Evolutionary conservation across 1,284 basidiomycete genomes (phyloP).

Genomic region (Cutaneotrichosporon mucoides): DNA sequence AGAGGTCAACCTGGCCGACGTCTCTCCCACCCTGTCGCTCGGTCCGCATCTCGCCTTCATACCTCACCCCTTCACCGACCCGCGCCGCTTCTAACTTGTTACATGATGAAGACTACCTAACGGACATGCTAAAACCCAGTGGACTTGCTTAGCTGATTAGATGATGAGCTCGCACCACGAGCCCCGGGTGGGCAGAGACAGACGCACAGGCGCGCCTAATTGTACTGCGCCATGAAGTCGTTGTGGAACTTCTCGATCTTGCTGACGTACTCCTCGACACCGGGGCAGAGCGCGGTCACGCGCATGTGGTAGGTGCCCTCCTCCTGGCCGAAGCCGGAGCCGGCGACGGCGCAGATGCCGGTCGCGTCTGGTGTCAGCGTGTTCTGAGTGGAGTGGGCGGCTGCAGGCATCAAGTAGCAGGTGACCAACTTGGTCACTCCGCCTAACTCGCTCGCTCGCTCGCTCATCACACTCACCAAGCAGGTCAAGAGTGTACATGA

Average conservation of each 20-base stretch:
- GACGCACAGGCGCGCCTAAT: conserved; percentile 17
- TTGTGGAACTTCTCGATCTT: conserved; percentile 80
- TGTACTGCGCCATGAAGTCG: conserved; percentile 69
- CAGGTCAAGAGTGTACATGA: conserved; percentile 76
- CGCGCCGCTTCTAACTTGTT: not conserved
- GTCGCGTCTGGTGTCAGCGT: conserved; percentile 57
- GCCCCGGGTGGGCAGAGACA: not conserved
- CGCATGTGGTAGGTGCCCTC: conserved; percentile 82
- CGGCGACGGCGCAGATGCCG: conserved; percentile 89
- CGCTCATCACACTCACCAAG: conserved; percentile 53
- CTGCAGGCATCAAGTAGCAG: no score
- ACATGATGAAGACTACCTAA: conserved; percentile 4
- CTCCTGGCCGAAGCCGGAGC: conserved; percentile 86
- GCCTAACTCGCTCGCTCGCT: not conserved
- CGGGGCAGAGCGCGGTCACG: conserved; percentile 77
- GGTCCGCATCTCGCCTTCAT: no score
- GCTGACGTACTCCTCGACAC: conserved; percentile 79
- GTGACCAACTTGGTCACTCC: no score
- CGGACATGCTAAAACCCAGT: not conserved
- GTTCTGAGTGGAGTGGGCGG: no score
- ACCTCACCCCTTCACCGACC: no score
- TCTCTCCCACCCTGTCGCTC: no score
- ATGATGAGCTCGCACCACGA: no score
- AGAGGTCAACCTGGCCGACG: no score
- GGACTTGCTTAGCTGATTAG: no score